A percentile compares a stretch with the other conserved stretches of the same genome.
Conservation (phyloP, 306 rosid species). For the Phaseolus lunatus region DNA sequence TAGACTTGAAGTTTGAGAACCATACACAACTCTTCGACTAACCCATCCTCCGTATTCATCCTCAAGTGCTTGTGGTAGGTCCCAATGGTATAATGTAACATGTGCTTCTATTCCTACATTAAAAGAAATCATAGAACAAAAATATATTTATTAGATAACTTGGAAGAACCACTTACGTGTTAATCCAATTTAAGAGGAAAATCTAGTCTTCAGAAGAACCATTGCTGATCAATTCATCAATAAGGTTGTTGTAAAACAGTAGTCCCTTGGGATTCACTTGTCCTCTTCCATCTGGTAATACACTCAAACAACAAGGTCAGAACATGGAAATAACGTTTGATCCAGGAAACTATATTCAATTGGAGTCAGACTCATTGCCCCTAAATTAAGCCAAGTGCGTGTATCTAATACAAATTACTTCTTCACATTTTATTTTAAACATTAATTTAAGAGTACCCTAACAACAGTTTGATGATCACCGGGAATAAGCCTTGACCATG, state of each 20-base stretch:
- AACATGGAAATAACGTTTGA: constrained; percentile 9
- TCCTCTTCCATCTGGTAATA: constrained; percentile 70
- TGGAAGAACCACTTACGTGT: neutral
- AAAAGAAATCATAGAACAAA: neutral
- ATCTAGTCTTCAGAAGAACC: constrained; percentile 45
- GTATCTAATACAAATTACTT: neutral
- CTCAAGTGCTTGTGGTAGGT: constrained; percentile 79
- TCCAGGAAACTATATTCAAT: neutral
- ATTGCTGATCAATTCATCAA: constrained; percentile 61
- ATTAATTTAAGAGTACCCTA: neutral
- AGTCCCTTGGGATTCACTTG: constrained; percentile 70
- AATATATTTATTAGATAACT: neutral
- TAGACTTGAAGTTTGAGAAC: neutral
- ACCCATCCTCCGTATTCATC: constrained; percentile 91
- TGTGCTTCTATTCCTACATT: constrained; percentile 75
- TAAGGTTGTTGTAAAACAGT: constrained; percentile 70
- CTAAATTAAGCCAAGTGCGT: neutral
- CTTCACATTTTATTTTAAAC: constrained; percentile 3
- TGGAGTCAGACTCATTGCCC: neutral
- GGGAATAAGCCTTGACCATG: constrained; percentile 56
- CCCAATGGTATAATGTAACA: constrained; percentile 62
- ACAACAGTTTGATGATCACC: neutral
- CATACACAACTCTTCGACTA: constrained; percentile 40
- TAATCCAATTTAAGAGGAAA: neutral
- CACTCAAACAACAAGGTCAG: constrained; percentile 18